These are phyloP conservation scores for Aspergillus alliaceus DNA, from an alignment of 2,329 filamentous ascomycete species.

Conservation along the genomic window DNA sequence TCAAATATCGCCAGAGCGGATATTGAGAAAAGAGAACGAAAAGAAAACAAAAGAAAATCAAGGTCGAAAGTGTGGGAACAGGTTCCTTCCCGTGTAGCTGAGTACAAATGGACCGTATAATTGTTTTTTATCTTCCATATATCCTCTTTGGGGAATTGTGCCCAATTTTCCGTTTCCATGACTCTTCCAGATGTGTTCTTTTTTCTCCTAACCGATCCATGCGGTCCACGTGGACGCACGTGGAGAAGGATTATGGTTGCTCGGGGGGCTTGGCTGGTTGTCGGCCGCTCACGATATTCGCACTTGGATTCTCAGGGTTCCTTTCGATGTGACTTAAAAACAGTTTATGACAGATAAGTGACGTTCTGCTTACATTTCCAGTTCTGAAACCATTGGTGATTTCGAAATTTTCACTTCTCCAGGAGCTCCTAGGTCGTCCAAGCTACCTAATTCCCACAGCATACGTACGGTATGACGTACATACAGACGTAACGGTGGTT, in stretches of 20 bases:
- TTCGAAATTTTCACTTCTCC: background rate
- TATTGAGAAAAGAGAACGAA: background rate
- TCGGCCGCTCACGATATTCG: background rate
- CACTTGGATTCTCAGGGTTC: background rate
- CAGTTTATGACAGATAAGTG: background rate
- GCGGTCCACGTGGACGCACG: slow-evolving; percentile 38
- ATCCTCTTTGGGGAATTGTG: background rate
- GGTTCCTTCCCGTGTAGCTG: slow-evolving; percentile 1
- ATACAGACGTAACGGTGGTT: background rate
- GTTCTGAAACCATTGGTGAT: background rate
- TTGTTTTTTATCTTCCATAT: too few species aligned
- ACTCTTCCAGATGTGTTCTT: slow-evolving; percentile 28
- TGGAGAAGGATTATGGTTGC: slow-evolving; percentile 25
- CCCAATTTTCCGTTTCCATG: slow-evolving; percentile 18
- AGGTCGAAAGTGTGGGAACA: background rate
- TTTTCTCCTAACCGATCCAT: slow-evolving; percentile 24
- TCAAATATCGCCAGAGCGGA: background rate
- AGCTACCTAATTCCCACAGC: background rate
- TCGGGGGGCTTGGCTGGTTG: background rate
- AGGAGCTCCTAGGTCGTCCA: background rate
- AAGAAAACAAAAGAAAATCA: background rate
- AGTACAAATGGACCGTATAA: background rate
- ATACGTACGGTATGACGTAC: background rate
- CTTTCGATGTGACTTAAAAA: too few species aligned
- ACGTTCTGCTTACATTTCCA: background rate